A percentile compares a stretch with the other conserved stretches of the same genome.
These are phyloP conservation scores for Aspergillus novoparasiticus DNA, from an alignment of 2,329 filamentous ascomycete genomes.

Conservation along the genomic window DNA sequence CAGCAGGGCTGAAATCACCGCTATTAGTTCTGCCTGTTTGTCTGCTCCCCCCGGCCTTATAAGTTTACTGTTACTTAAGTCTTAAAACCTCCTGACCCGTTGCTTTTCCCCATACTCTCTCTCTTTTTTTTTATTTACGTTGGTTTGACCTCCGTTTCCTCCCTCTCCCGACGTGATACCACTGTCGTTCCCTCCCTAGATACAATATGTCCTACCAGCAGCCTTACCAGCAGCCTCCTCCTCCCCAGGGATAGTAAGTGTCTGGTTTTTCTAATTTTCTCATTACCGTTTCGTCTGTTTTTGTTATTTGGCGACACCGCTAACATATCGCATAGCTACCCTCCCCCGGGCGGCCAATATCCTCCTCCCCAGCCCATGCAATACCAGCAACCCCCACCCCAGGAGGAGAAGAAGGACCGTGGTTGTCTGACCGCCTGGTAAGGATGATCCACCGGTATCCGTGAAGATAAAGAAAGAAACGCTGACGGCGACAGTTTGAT, in stretches of 20 bases:
- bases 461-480: neutral
- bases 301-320: neutral
- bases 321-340: constrained; percentile 11
- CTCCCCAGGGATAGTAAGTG: constrained; percentile 18
- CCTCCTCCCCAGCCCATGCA: constrained; percentile 17
- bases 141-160: neutral
- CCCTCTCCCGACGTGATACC: neutral
- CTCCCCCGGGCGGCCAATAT: constrained; percentile 18
- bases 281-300: neutral
- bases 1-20: constrained; percentile 11
- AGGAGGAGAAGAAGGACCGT: constrained; percentile 15
- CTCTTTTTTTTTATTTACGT: neutral
- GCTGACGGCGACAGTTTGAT: constrained; percentile 5
- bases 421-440: constrained; percentile 16
- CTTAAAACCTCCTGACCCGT: constrained; percentile 1
- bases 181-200: neutral
- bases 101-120: neutral
- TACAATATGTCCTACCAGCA: constrained; percentile 15
- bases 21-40: constrained; percentile 19
- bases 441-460: neutral
- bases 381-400: constrained; percentile 16
- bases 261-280: neutral
- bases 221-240: constrained; percentile 6
- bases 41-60: constrained; percentile 2
- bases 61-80: neutral